These are phyloP conservation scores for Rhododendron simsii DNA, from an alignment of 148 eudicot genomes.

Conservation along the genomic window DNA sequence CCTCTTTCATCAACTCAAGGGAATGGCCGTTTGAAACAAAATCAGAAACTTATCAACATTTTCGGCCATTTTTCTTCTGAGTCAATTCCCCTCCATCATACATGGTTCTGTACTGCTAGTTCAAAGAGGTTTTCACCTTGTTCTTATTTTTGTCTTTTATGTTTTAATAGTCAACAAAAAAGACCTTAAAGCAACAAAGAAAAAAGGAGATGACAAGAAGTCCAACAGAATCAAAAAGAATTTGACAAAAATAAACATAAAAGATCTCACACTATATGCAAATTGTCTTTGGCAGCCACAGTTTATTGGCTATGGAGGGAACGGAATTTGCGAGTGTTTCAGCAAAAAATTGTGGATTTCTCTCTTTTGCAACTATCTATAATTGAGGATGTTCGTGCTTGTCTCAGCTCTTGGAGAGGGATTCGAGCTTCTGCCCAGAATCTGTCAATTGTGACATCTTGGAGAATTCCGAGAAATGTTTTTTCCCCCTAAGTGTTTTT, in stretches of 20 bases:
- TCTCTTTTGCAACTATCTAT: too few species aligned
- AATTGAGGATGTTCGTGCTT: too few species aligned
- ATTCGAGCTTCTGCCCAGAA: too few species aligned
- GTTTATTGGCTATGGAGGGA: too few species aligned
- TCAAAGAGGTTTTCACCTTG: slow-evolving; percentile 13
- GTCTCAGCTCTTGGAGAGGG: too few species aligned
- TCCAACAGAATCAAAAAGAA: not conserved
- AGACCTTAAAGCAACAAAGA: not conserved
- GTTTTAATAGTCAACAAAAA: not conserved
- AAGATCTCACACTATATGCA: not conserved
- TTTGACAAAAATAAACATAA: not conserved
- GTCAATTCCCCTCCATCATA: slow-evolving; percentile 12
- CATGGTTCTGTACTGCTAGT: slow-evolving; percentile 10
- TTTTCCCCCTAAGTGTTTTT: too few species aligned
- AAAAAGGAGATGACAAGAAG: not conserved
- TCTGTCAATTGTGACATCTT: too few species aligned
- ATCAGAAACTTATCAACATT: not conserved
- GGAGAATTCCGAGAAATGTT: too few species aligned
- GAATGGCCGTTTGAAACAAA: slow-evolving; percentile 5
- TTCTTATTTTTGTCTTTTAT: not conserved
- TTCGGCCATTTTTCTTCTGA: slow-evolving; percentile 10
- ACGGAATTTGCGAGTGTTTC: too few species aligned
- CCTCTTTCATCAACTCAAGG: slow-evolving; percentile 3
- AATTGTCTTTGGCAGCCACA: too few species aligned
- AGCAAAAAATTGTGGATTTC: too few species aligned